A percentile compares a stretch with the other conserved stretches of the same genome.
Evolutionary conservation across 192 early-diverging fungal genomes (phyloP).

Genomic region (Dimargaris xerosporica): DNA sequence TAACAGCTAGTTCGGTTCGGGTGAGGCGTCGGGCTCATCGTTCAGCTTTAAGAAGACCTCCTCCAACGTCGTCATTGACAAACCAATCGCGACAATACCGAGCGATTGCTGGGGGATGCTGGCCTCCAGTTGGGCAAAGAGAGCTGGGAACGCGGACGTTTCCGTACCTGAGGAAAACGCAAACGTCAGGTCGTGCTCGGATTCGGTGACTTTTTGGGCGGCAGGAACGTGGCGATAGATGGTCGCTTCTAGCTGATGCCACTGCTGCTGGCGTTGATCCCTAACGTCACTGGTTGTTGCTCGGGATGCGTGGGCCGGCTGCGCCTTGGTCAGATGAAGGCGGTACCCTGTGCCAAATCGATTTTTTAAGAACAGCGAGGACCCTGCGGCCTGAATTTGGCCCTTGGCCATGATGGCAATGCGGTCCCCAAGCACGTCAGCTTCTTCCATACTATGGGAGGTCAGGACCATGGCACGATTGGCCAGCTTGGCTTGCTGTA

Average conservation of each 20-base stretch:
- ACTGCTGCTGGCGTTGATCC: not conserved
- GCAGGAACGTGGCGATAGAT: constrained; percentile 20
- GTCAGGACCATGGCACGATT: constrained; percentile 37
- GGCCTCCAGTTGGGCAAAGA: constrained; percentile 17
- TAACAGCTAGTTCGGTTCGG: too few relatives aligned
- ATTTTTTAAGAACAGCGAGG: constrained; percentile 37
- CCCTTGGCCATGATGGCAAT: constrained; percentile 35
- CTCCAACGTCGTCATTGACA: constrained; percentile 31
- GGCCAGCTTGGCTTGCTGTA: constrained; percentile 25
- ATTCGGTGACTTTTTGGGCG: constrained; percentile 20
- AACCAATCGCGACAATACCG: constrained; percentile 17
- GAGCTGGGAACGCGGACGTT: constrained; percentile 13
- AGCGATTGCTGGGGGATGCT: constrained; percentile 16
- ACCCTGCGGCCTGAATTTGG: constrained; percentile 31
- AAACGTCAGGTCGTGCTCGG: constrained; percentile 20
- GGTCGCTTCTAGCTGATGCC: constrained; percentile 19
- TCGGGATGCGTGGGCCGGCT: too few relatives aligned
- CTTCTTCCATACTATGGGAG: constrained; percentile 51
- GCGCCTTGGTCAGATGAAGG: constrained; percentile 27
- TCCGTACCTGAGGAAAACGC: constrained; percentile 10
- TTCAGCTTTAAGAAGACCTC: constrained; percentile 30
- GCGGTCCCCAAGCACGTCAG: constrained; percentile 32
- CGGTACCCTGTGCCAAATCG: constrained; percentile 40
- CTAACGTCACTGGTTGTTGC: too few relatives aligned
- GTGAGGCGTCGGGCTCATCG: not conserved